Base-by-base conservation (phyloP, 192 early-diverging fungal genomes). In the Dimargaris xerosporica region DNA sequence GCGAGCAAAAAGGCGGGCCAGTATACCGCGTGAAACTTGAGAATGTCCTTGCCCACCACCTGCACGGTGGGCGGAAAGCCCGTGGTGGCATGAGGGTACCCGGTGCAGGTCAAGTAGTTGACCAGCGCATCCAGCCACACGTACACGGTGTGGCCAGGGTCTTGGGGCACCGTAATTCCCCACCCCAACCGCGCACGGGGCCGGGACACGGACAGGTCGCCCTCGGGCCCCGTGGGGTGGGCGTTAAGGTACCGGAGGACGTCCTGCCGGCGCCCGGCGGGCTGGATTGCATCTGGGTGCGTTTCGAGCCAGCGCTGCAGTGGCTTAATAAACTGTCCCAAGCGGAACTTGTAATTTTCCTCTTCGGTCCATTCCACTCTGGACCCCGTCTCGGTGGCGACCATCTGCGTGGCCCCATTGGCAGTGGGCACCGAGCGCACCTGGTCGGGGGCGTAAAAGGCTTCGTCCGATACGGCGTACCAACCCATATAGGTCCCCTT, bases 1-100 rank as follows among this genome's bases (percentile, higher is more conserved):
- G 95, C 95, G 79, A 98, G 82, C 45, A 98, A 71, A 62, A 98
- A 89, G 0, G 92, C 91, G 15, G 95, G 95, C 95, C 95, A 98
- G 69, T 90, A 98, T 17, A 98, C 85, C 1, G 91, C 91, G 67
- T 98, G 95, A 72, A 98, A 98, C 62, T 86, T 87, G 28, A 94
- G 56, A 75, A 98, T 98, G 63, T 98, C 95, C 66, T 98, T 94
- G 47, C 95, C 95, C 1, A 98, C 82, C 1, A 98, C 75, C 50
- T 98, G 95, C 17, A 85, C 72, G 44, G 82, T 75, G 15, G 89
- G 85, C 2, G 91, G 88, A 77, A 78, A 84, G 23, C 61, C 76
- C 50, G 64, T 61, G 12, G 43, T 53, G 23, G 51, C 62, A 56
- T 42, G 51, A 39, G 34, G 34, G 7, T 39, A 39, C 34, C 34